Percentiles rank a stretch among this genome's conserved stretches.
phyloP scores from a whole-genome alignment of 345 rosid genomes.

The Draba incana region DNA sequence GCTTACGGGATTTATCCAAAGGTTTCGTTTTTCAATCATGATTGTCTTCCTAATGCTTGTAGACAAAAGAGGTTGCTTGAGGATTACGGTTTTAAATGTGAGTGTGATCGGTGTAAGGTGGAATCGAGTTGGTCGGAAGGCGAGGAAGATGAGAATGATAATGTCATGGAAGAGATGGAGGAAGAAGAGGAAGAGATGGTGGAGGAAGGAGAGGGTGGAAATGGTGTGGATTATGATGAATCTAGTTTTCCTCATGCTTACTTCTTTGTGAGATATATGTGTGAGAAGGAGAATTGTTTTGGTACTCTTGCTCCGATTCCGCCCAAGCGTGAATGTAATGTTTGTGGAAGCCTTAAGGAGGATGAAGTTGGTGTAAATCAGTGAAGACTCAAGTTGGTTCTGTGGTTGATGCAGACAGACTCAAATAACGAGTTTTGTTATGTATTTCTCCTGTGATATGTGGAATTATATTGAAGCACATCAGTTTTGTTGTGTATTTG shows the following conservation, averaged over 20 bases:
- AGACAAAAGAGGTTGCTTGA: conserved; percentile 67
- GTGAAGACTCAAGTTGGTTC: conserved; percentile 9
- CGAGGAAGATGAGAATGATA: conserved; percentile 55
- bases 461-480: neutral
- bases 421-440: neutral
- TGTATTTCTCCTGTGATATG: neutral
- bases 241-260: conserved; percentile 77
- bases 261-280: conserved; percentile 81
- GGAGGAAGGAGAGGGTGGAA: conserved; percentile 29
- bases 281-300: conserved; percentile 62
- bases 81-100: conserved; percentile 80
- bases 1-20: conserved; percentile 78
- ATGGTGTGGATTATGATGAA: conserved; percentile 35
- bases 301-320: conserved; percentile 87
- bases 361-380: conserved; percentile 40
- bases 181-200: conserved; percentile 52
- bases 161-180: conserved; percentile 34
- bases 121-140: conserved; percentile 87
- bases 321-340: conserved; percentile 73
- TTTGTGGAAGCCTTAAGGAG: conserved; percentile 68
- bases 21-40: conserved; percentile 84
- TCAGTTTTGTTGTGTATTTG: neutral
- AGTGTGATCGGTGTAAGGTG: conserved; percentile 87
- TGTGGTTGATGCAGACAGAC: neutral
- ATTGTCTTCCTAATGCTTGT: conserved; percentile 97